These are phyloP conservation scores for Colletotrichum horii DNA, from an alignment of 2,329 filamentous ascomycete genomes.

Conservation along the genomic window DNA sequence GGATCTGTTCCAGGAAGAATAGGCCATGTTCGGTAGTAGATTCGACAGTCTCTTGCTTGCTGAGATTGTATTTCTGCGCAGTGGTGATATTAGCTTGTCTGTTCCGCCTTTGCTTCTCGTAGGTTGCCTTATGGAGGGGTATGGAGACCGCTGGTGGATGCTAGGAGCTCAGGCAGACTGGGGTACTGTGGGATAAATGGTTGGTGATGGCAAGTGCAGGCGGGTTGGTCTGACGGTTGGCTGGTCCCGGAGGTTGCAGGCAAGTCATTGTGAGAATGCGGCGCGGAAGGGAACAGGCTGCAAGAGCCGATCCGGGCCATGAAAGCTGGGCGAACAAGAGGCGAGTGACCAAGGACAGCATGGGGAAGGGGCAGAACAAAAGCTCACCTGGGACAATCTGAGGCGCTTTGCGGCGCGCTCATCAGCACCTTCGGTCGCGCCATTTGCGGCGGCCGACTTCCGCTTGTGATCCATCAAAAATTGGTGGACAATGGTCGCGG, in stretches of 20 bases:
- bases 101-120: neutral
- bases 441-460: constrained; percentile 52
- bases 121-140: neutral
- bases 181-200: neutral
- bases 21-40: constrained; percentile 75
- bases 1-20: constrained; percentile 76
- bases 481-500: neutral
- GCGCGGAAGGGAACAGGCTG: neutral
- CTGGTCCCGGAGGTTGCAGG: neutral
- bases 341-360: neutral
- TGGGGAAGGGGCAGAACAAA: constrained; percentile 15
- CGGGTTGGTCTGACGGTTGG: neutral
- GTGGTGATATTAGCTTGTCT: neutral
- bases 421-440: constrained; percentile 47
- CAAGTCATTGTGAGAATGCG: neutral
- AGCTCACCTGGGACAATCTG: constrained; percentile 54
- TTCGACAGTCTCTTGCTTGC: constrained; percentile 66
- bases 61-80: constrained; percentile 50
- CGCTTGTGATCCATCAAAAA: constrained; percentile 60
- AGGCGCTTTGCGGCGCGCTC: constrained; percentile 62
- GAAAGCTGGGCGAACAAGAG: neutral
- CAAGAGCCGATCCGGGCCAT: neutral
- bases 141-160: neutral
- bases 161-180: neutral
- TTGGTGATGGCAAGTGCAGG: neutral